Percentiles rank a stretch among this genome's conserved stretches.
Evolutionary conservation across 2,329 filamentous ascomycete genomes (phyloP).

Genomic region (Dactylella cylindrospora): DNA sequence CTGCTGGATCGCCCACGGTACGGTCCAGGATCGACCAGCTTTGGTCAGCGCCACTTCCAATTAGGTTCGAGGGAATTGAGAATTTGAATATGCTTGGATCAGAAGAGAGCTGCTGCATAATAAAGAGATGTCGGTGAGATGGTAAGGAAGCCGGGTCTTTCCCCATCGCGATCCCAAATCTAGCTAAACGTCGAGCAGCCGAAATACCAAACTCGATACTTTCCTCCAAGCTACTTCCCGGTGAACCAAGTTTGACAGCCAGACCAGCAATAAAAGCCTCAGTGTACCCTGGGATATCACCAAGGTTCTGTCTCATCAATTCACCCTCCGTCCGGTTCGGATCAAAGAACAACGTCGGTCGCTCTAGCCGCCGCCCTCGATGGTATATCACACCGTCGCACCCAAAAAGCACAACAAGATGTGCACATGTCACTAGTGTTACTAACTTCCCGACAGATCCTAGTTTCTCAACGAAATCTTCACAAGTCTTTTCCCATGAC

Average conservation of each 20-base stretch:
- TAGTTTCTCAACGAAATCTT: slow-evolving; percentile 30
- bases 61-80: slow-evolving; percentile 18
- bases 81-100: slow-evolving; percentile 23
- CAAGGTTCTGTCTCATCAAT: slow-evolving; percentile 24
- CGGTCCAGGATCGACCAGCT: slow-evolving; percentile 34
- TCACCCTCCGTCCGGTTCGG: slow-evolving; percentile 19
- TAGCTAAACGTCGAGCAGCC: slow-evolving; percentile 11
- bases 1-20: slow-evolving; percentile 21
- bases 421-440: slow-evolving; percentile 23
- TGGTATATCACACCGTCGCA: slow-evolving; percentile 39
- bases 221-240: slow-evolving; percentile 19
- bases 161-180: slow-evolving; percentile 5
- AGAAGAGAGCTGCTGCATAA: slow-evolving; percentile 5
- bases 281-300: slow-evolving; percentile 16
- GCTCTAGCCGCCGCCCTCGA: slow-evolving; percentile 14
- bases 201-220: slow-evolving; percentile 16
- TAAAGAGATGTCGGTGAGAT: background rate
- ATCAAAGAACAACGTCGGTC: slow-evolving; percentile 27
- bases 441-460: slow-evolving; percentile 24
- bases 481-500: slow-evolving; percentile 37
- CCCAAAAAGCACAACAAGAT: slow-evolving; percentile 17
- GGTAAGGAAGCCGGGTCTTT: background rate
- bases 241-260: slow-evolving; percentile 2
- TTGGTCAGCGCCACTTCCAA: slow-evolving; percentile 26
- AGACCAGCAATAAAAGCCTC: slow-evolving; percentile 31